Percentiles rank a stretch among this genome's conserved stretches.
These are phyloP conservation scores for Oxyria digyna DNA, from an alignment of 148 eudicot genomes.

Conservation along the genomic window DNA sequence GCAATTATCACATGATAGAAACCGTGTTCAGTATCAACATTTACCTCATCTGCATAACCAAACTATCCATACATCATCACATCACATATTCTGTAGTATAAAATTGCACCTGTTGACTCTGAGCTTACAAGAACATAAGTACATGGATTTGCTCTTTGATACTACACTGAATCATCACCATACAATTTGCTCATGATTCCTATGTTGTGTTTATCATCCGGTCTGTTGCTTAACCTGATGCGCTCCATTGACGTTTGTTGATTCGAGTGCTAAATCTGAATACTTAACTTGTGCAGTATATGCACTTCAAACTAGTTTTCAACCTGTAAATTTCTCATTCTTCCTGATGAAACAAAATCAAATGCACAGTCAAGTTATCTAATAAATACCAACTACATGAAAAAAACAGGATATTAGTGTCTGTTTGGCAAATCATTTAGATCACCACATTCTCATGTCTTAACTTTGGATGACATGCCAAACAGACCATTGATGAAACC, in stretches of 20 bases:
- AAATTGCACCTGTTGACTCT: not conserved
- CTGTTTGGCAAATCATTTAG: not conserved
- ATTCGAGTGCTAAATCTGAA: not conserved
- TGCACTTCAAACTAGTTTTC: too few relatives aligned
- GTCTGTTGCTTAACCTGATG: too few relatives aligned
- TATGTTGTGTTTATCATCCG: too few relatives aligned
- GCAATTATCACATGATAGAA: not conserved
- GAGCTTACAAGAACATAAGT: not conserved
- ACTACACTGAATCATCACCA: too few relatives aligned
- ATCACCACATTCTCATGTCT: not conserved
- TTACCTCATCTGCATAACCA: not conserved
- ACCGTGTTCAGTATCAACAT: not conserved
- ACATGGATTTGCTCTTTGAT: too few relatives aligned
- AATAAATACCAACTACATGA: not conserved
- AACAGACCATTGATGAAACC: not conserved
- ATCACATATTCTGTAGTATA: not conserved
- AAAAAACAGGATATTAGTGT: not conserved
- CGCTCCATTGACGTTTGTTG: not conserved
- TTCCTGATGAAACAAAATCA: slow-evolving; percentile 29
- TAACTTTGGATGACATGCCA: not conserved
- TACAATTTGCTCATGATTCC: too few relatives aligned
- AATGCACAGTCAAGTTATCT: not conserved
- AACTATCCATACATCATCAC: not conserved
- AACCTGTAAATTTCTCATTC: slow-evolving; percentile 10
- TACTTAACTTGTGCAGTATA: not conserved